phyloP scores from a whole-genome alignment of 2,329 filamentous ascomycete genomes.

The Sclerotinia glacialis region DNA sequence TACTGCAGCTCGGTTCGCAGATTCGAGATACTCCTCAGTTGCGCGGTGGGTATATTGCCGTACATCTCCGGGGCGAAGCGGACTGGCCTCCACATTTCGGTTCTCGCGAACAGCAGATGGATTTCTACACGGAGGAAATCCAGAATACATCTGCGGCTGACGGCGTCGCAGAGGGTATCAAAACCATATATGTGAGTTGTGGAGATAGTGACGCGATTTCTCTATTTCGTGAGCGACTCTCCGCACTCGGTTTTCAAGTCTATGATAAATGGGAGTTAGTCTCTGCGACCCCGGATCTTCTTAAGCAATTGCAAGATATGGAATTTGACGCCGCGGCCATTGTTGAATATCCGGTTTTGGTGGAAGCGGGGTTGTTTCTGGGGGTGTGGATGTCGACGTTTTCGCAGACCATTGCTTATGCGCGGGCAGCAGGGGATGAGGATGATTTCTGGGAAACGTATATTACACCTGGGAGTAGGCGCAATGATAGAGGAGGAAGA shows the following conservation, averaged over 20 bases:
- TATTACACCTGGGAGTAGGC: constrained; percentile 28
- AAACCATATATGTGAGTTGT: constrained; percentile 32
- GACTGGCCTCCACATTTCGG: constrained; percentile 32
- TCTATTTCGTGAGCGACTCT: constrained; percentile 24
- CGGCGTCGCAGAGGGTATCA: constrained; percentile 1
- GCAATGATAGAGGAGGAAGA: neutral
- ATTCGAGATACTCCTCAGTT: constrained; percentile 25
- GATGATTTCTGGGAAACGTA: constrained; percentile 28
- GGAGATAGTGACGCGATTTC: constrained; percentile 27
- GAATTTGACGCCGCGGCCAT: constrained; percentile 31
- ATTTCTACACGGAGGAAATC: constrained; percentile 27
- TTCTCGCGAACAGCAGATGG: constrained; percentile 25
- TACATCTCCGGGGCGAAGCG: constrained; percentile 32
- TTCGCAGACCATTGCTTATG: constrained; percentile 30
- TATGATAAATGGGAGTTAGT: constrained; percentile 28
- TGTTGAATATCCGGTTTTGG: constrained; percentile 30
- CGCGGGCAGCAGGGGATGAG: constrained; percentile 25
- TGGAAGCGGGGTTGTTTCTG: constrained; percentile 28
- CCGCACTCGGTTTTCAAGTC: constrained; percentile 27
- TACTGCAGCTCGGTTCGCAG: constrained; percentile 25
- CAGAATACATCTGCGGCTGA: constrained; percentile 12
- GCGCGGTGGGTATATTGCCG: constrained; percentile 28
- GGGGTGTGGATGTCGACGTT: constrained; percentile 31
- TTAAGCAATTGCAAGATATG: constrained; percentile 15
- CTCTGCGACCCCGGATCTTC: neutral